Evolutionary conservation across 2,329 filamentous ascomycete species (phyloP).

Genomic region (Dactylellina leptospora): DNA sequence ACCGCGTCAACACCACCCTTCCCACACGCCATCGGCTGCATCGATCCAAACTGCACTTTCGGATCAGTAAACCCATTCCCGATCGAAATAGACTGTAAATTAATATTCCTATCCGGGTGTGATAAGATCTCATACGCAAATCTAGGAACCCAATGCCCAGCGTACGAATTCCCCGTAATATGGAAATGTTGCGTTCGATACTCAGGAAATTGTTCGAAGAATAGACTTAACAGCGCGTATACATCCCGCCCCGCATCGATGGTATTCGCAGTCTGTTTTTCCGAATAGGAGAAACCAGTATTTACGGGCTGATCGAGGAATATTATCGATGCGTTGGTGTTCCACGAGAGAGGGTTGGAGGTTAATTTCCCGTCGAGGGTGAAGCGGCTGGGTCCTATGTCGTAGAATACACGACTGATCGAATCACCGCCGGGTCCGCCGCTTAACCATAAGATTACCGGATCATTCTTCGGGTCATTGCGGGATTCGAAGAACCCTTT

Average conservation of each 20-base stretch:
- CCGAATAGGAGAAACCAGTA: constrained; percentile 95
- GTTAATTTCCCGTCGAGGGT: constrained; percentile 81
- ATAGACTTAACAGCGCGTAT: constrained; percentile 93
- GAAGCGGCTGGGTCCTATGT: constrained; percentile 90
- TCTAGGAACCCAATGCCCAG: constrained; percentile 92
- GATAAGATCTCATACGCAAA: constrained; percentile 89
- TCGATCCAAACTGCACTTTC: constrained; percentile 90
- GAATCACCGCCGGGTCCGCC: constrained; percentile 97
- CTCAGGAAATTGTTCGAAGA: constrained; percentile 98
- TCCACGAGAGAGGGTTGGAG: constrained; percentile 92
- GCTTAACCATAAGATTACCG: constrained; percentile 92
- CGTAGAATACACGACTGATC: constrained; percentile 94
- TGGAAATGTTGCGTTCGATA: constrained; percentile 96
- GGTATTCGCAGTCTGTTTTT: constrained; percentile 84
- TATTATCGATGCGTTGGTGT: constrained; percentile 95
- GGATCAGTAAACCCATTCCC: constrained; percentile 96
- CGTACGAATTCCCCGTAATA: constrained; percentile 94
- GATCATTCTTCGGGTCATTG: constrained; percentile 95
- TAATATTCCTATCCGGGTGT: constrained; percentile 97
- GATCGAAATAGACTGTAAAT: constrained; percentile 92
- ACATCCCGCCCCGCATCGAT: constrained; percentile 96
- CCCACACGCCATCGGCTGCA: constrained; percentile 97
- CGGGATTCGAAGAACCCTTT: constrained; percentile 99
- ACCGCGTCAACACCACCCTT: constrained; percentile 92
- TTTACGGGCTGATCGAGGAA: constrained; percentile 99